phyloP scores from a whole-genome alignment of 768 basidiomycete genomes.

The Leccinum longicurvipes region DNA sequence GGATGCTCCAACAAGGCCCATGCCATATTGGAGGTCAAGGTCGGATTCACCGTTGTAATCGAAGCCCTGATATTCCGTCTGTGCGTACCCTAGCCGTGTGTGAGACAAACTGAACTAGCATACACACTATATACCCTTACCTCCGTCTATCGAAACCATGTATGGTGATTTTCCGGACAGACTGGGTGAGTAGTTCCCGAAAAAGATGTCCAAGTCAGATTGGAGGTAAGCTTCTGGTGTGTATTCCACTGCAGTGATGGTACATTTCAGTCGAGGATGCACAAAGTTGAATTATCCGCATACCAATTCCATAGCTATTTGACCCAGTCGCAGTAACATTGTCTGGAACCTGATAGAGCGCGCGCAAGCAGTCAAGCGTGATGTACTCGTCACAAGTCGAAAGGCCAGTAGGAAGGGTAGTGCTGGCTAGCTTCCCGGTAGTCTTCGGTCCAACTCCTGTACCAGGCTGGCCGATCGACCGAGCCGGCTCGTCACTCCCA shows the following conservation, averaged over 20 bases:
- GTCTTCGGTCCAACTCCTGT: conserved; percentile 19
- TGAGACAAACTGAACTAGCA: not conserved
- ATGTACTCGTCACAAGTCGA: conserved; percentile 27
- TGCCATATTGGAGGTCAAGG: conserved; percentile 32
- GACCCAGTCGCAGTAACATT: conserved; percentile 6
- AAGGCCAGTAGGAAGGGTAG: conserved; percentile 4
- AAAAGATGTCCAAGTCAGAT: conserved; percentile 30
- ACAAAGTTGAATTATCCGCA: not conserved
- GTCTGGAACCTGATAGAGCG: conserved; percentile 24
- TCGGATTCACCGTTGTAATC: conserved; percentile 30
- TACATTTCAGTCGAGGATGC: not conserved
- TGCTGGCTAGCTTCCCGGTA: conserved; percentile 6
- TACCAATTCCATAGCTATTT: conserved; percentile 19
- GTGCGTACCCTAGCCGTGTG: not conserved
- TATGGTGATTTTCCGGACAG: conserved; percentile 25
- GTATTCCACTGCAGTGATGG: conserved; percentile 27
- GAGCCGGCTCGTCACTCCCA: not conserved
- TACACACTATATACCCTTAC: conserved; percentile 1
- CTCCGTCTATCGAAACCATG: conserved; percentile 34
- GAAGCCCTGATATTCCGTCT: conserved; percentile 6
- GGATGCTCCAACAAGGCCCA: conserved; percentile 24
- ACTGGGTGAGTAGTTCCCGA: conserved; percentile 23
- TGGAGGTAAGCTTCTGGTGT: conserved; percentile 32
- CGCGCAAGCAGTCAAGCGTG: conserved; percentile 29
- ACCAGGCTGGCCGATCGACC: not conserved